These are phyloP conservation scores for Yarrowia bubula DNA, from an alignment of 805 yeast genomes.

Conservation along the genomic window DNA sequence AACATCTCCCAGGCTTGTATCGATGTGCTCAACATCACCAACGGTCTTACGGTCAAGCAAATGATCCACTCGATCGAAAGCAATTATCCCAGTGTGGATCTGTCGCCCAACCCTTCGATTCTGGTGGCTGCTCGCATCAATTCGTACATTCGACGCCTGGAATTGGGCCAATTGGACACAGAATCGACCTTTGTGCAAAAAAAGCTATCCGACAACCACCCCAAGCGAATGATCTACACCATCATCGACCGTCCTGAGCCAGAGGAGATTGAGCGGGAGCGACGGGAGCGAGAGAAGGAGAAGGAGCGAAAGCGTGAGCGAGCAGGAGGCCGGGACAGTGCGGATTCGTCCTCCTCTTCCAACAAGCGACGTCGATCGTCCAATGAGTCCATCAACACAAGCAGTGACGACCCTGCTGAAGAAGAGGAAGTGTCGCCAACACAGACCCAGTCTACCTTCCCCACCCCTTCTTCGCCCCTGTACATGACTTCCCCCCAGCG, in stretches of 20 bases:
- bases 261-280: conserved; percentile 12
- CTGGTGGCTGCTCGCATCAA: conserved; percentile 28
- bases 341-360: neutral
- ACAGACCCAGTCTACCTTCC: conserved; percentile 2
- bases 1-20: conserved; percentile 23
- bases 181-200: conserved; percentile 22
- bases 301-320: conserved; percentile 24
- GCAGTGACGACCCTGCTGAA: conserved; percentile 1
- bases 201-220: conserved; percentile 27
- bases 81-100: conserved; percentile 14
- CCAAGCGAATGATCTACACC: conserved; percentile 28
- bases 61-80: conserved; percentile 22
- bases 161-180: conserved; percentile 15
- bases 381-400: neutral
- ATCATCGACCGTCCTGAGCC: conserved; percentile 18
- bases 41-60: conserved; percentile 26
- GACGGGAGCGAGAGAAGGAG: conserved; percentile 22
- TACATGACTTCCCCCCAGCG: conserved; percentile 20
- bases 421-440: neutral
- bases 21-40: conserved; percentile 12
- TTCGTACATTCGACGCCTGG: conserved; percentile 23
- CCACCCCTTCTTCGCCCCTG: conserved; percentile 8
- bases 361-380: conserved; percentile 5
- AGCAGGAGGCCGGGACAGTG: conserved; percentile 1
- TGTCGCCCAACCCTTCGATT: conserved; percentile 20